Base-by-base conservation (phyloP, 768 basidiomycete species). In the Collybiopsis luxurians region DNA sequence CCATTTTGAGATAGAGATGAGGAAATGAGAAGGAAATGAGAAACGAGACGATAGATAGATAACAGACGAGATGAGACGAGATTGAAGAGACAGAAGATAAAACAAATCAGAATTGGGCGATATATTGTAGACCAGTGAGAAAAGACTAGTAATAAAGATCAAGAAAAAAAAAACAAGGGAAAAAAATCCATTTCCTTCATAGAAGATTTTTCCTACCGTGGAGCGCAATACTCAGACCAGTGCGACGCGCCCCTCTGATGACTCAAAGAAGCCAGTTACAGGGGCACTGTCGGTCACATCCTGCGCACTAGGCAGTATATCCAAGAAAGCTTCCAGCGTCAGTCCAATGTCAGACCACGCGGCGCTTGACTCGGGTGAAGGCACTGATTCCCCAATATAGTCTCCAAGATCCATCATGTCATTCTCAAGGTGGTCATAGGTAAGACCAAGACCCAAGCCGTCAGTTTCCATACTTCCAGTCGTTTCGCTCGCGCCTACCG, bases 1-100 rank as follows among this genome's bases (percentile, higher is more conserved):
- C 27, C 42, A 31, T 23, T 43, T 42, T 43, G 23, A 11, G 53
- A 54, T 36, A 47, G 30, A 55, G 53, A n/a, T n/a, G n/a, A 44
- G 30, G 31, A 46, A 46, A 30, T 30, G 49, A 51, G 34, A 51
- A 5, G 15, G 23, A 27, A 40, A 47, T 57, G 57, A 56, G 59
- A 50, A 58, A 56, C 55, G 57, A 53, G 57, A 64, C 54, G 36
- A 60, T 62, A 65, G 58, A 63, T 57, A 59, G 60, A 60, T 53
- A 44, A 50, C 51, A 58, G 54, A 34, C 12, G 43, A 58, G 44
- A 59, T 50, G 48, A 52, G 45, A 58, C 57, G 34, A 58, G 27
- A 42, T 47, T 53, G 50, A 53, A 31, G 50, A 53, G 48, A 57
- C 13, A 52, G 53, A 51, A 13, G 11, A 53, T n/a, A n/a, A 44